These are phyloP conservation scores for Senna tora DNA, from an alignment of 306 rosid species.

Conservation along the genomic window DNA sequence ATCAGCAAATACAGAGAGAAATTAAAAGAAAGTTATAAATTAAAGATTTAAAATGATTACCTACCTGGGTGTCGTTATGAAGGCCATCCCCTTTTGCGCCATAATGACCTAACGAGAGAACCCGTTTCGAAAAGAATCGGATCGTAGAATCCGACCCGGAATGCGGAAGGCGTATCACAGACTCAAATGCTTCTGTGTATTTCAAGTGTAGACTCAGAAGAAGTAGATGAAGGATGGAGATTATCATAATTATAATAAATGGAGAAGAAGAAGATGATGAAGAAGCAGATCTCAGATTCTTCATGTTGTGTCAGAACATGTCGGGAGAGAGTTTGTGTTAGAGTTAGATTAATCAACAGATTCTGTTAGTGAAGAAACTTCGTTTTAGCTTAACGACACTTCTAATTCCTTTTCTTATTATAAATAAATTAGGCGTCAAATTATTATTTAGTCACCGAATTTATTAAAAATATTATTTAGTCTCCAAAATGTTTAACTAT, in stretches of 20 bases:
- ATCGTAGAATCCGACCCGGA: slow-evolving; percentile 39
- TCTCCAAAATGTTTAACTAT: no score
- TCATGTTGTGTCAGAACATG: slow-evolving; percentile 37
- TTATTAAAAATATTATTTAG: no score
- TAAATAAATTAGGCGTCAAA: no score
- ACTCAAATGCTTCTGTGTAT: slow-evolving; percentile 32
- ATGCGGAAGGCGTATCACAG: slow-evolving; percentile 53
- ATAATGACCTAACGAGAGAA: slow-evolving; percentile 46
- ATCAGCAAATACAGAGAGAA: neutral
- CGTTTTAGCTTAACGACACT: no score
- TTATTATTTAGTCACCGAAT: no score
- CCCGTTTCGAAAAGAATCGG: slow-evolving; percentile 44
- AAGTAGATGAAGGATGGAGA: slow-evolving; percentile 3
- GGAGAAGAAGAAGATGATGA: slow-evolving; percentile 29
- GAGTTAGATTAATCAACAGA: no score
- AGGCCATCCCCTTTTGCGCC: slow-evolving; percentile 67
- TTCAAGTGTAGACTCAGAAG: slow-evolving; percentile 24
- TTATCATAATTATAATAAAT: neutral
- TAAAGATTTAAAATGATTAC: neutral
- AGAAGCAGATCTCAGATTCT: slow-evolving; percentile 11
- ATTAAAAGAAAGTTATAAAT: neutral
- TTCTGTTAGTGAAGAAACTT: no score
- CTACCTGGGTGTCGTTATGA: slow-evolving; percentile 58
- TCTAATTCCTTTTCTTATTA: no score
- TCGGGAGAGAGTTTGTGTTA: neutral